Base-by-base conservation (phyloP, 2,329 filamentous ascomycete genomes). In the Phoma sp. region DNA sequence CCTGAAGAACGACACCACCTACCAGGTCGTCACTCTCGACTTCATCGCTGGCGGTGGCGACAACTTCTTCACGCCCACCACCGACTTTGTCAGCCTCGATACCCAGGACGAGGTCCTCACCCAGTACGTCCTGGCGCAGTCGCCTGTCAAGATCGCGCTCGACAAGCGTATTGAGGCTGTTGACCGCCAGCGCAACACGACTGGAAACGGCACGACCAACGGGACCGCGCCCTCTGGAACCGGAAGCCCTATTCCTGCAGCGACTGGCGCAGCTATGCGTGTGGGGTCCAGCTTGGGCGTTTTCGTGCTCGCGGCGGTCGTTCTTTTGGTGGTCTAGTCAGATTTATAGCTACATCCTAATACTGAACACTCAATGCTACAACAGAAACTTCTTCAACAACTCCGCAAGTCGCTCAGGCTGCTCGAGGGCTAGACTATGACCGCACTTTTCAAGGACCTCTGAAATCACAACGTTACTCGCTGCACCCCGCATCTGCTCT, bases 1-100 rank as follows among this genome's bases (percentile, higher is more conserved):
- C 0, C 73, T 88, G 2, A 79, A 83, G 31, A 71, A 77, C 10
- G 71, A 69, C 10, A 71, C 70, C 15, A 74, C 79, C 25, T 89
- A 89, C 69, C 80, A 78, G 10, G 71, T 89, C 19, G 83, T 86
- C 15, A 88, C 86, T 0, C 75, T 87, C 1, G 86, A 88, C 63
- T 89, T 88, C 61, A 61, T 89, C 0, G 84, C 85, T 1, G 80
- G 80, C 2, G 72, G 72, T 10, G 87, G 86, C 13, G 87, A 89
- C 63, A 88, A 87, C 65, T 84, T 88, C 66, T 80, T 86, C 62
- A 63, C 64, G 24, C 54, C 68, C 1, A 70, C 64, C 4, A 73
- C 68, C 7, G 72, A 77, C n/a, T 81, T 81, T 39, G 71, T 78
- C 27, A 77, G 75, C 6, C 75, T 85, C 2, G 82, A 85, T 24